Evolutionary conservation across 352 stramenopile species (phyloP), one percentile per base, ranked within the genome.

Genomic region (Phytophthora aleatoria): DNA sequence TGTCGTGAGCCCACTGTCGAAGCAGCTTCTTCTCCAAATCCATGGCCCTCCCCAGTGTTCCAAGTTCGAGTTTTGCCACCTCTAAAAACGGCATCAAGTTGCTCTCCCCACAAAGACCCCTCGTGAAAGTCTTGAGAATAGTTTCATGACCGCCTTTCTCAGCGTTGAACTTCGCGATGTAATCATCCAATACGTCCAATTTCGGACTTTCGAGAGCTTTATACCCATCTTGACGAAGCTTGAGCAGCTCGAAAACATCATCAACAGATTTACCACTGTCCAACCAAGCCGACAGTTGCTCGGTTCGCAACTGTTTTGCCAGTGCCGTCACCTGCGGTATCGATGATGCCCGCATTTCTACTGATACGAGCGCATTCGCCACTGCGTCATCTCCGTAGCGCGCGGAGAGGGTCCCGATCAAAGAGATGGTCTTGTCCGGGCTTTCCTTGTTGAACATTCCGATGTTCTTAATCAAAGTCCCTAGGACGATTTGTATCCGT

Each of bases 401-500:
- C 5, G 44, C 44, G 1, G 44, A 26, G 27, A 51, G 44, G 6
- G 26, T 51, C 44, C 44, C 44, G 12, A 51, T 51, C 12, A 51
- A 6, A 2, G 44, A 13, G 11, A 38, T 33, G 12, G 5, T 26
- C 24, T 35, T 38, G 11, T 24, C 15, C 5, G 28, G n/a, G 9
- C 38, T 51, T 16, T 51, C 38, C 1, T 31, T 24, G 12, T 51
- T 51, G 44, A 38, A 2, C 44, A 36, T 33, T n/a, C 12, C 2
- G 27, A 51, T 24, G 6, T 51, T 5, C 5, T 24, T 12, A 3
- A 2, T 51, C 44, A 51, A 36, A 24, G 4, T 26, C 12, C 24
- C 6, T 20, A 20, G 20, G 20, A 20, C 20, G 20, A 20, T 20
- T 20, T 20, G 20, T 20, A 75, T 20, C 74, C 70, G 27, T 79